Evolutionary conservation across 1,139 yeast genomes (phyloP), one percentile per base, ranked within the genome.

Genomic region (Debaryomycetaceae sp.): DNA sequence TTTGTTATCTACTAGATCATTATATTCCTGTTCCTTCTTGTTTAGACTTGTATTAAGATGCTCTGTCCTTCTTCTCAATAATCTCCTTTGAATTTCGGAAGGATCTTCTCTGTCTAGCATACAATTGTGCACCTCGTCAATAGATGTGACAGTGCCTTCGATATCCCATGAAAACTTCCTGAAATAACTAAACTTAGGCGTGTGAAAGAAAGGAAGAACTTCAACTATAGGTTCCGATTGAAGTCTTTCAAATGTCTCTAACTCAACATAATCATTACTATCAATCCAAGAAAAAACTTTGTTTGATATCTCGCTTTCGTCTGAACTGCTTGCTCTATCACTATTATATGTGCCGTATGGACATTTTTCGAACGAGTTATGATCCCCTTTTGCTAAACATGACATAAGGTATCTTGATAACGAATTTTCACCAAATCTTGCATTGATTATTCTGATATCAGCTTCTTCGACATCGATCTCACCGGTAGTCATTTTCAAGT

Each of bases 151-250:
- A 0, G 63, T 67, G 7, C 82, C 78, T 18, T 72, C 68, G 32
- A 73, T 70, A 29, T 73, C 70, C 2, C 78, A 71, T 24, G 67
- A 56, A 44, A 61, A 71, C 44, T 85, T 86, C 41, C 95, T 73
- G 49, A 82, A 76, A 59, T 88, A 91, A 19, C 84, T 75, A 58
- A 88, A 83, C 42, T 83, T 74, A 0, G 97, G 96, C 0, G 95
- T 70, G 48, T 68, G 78, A 43, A 87, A 72, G 49, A 91, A 69
- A 1, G 95, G 94, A 15, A 70, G 52, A 0, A 87, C 74, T 14
- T 65, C 64, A 36, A 91, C 73, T 34, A 69, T 63, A 0, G 95
- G 92, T 34, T 71, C 62, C 2, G 75, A 68, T 4, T 77, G 66
- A 2, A 61, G 67, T 17, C 68, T 59, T 45, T 73, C 67, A n/a